Evolutionary conservation across 1,284 basidiomycete genomes (phyloP), one percentile per base, ranked within the genome.

Genomic region (Ustilago bromivora): DNA sequence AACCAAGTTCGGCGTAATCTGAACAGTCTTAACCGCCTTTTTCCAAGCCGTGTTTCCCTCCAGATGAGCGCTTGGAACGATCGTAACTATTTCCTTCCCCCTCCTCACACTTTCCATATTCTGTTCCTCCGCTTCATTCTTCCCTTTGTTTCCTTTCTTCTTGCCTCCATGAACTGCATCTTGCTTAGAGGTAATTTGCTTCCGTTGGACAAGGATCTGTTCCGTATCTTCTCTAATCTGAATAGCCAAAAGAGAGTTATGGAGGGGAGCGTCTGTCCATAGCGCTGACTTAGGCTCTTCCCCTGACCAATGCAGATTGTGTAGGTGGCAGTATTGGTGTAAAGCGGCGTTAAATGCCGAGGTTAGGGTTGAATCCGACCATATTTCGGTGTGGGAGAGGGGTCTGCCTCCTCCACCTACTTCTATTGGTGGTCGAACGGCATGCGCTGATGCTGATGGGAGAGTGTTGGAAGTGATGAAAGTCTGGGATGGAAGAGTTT

Each of bases 331-430:
- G 46, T 62, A 77, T 31, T 77, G 64, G 1, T 7, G 0, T 0
- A 64, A 35, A 0, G 75, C 75, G 3, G 75, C 60, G 36, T 53
- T 60, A 46, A 36, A 73, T 0, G 71, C 55, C 4, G 28, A 7
- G 3, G 61, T 17, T 28, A 77, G 19, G 40, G 11, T n/a, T 3
- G 10, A 32, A 34, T 43, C 19, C n/a, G 32, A 31, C 54, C 54
- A 77, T n/a, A 77, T 40, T 34, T 77, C 75, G 40, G 57, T 0
- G 31, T 77, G 71, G 1, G 61, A 51, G 9, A 77, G 58, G 0
- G 35, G 49, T 2, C 75, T 56, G 3, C 75, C 75, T 19, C 66
- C 74, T 11, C 74, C 74, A 0, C 69, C 69, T 13, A 76, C 74
- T 43, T 34, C 57, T 11, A 12, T 2, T 0, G 61, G 67, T 4